Percentiles rank a stretch among this genome's conserved stretches.
phyloP scores from a whole-genome alignment of 169 alveolate species.

The Plasmodium chabaudi region DNA sequence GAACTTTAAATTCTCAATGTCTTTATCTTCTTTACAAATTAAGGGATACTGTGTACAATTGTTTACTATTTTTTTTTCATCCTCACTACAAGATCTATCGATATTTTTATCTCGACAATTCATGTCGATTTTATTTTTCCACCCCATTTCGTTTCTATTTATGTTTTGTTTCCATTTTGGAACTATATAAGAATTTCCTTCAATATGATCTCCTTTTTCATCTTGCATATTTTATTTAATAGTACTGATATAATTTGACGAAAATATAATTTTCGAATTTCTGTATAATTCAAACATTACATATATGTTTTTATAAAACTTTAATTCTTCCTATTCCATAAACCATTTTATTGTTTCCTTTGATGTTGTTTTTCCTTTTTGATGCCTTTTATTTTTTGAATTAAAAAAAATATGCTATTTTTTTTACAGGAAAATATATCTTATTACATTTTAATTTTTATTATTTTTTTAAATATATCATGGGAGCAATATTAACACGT shows the following conservation, averaged over 20 bases:
- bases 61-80: background rate
- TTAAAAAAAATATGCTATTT: no score
- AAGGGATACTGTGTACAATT: no score
- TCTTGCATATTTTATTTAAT: background rate
- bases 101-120: conserved; percentile 3
- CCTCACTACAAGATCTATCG: background rate
- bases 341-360: no score
- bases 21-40: no score
- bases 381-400: no score
- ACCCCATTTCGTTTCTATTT: background rate
- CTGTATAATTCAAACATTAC: conserved; percentile 10
- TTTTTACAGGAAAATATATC: no score
- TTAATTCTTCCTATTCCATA: background rate
- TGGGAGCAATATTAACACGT: no score
- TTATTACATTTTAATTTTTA: no score
- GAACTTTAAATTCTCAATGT: no score
- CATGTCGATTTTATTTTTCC: conserved; percentile 8
- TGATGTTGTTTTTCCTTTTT: no score
- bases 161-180: background rate
- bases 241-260: background rate
- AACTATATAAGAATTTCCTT: no score
- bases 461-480: no score
- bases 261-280: conserved; percentile 3
- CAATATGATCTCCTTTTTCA: conserved; percentile 1
- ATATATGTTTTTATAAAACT: background rate